A percentile compares a stretch with the other conserved stretches of the same genome.
Evolutionary conservation across 805 yeast genomes (phyloP).

Genomic region (Novakomyces olei): DNA sequence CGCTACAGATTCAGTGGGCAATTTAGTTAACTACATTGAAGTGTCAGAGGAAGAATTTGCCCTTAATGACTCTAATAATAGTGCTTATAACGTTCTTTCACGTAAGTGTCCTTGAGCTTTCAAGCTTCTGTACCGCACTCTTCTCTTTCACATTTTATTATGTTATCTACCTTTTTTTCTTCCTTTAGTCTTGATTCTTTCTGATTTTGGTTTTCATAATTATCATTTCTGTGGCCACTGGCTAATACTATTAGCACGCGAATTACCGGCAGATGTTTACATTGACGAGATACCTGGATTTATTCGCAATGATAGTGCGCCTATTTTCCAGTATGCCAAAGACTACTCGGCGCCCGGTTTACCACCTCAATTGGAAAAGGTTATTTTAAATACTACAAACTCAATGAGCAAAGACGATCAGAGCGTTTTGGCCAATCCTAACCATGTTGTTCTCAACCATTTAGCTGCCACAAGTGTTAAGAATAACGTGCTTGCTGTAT

Average conservation of each 20-base stretch:
- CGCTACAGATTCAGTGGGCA: slow-evolving; percentile 93
- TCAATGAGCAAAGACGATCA: slow-evolving; percentile 56
- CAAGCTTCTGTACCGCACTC: no score
- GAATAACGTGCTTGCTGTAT: slow-evolving; percentile 83
- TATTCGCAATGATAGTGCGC: slow-evolving; percentile 9
- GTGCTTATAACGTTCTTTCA: slow-evolving; percentile 4
- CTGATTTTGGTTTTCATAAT: no score
- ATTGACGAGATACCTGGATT: slow-evolving; percentile 22
- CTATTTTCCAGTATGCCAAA: slow-evolving; percentile 7
- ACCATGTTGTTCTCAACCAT: slow-evolving; percentile 83
- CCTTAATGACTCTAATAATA: slow-evolving; percentile 3
- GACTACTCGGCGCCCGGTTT: slow-evolving; percentile 58
- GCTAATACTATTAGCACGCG: no score
- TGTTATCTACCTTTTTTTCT: no score
- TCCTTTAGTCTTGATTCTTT: no score
- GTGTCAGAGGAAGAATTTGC: slow-evolving; percentile 19
- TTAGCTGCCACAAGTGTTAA: slow-evolving; percentile 88
- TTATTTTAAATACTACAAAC: slow-evolving; percentile 44
- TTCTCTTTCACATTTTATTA: no score
- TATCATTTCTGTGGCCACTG: no score
- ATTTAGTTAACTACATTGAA: slow-evolving; percentile 78
- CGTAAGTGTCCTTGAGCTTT: neutral
- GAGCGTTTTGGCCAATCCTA: slow-evolving; percentile 81
- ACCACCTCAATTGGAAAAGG: slow-evolving; percentile 91
- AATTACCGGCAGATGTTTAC: slow-evolving; percentile 12